Base-by-base conservation (phyloP, 2,329 filamentous ascomycete genomes). In the Fusarium falciforme region DNA sequence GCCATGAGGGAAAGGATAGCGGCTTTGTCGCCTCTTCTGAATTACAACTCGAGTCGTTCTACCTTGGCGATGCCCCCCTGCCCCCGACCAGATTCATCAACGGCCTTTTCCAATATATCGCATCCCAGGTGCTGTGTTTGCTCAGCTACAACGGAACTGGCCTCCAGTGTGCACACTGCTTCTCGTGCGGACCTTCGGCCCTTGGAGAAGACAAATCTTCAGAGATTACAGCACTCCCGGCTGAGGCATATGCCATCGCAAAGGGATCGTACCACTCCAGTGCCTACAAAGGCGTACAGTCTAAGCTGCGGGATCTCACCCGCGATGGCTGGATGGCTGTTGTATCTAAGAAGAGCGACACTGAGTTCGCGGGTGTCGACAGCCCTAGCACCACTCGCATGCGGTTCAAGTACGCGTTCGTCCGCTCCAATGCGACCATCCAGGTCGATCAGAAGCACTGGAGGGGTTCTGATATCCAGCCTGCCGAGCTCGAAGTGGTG, bases 81-180 rank as follows among this genome's bases (percentile, higher is more conserved):
- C 54, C 22, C 12, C 65, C 65, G 8, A 29, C 57, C 31, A 58
- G 61, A 31, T 49, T 55, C 4, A 49, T 65, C 20, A 61, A 35
- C 6, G 65, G 65, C 2, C 27, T 70, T 27, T 68, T 70, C 25
- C 68, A 38, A n/a, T 71, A 68, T 38, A 52, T 71, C n/a, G 25
- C 25, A n/a, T 52, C 61, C 14, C 25, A 55, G 44, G 27, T 49
- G 9, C 14, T 31, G 31, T 12, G 8, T 2, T 22, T 17, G 8
- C 44, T 11, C 25, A 17, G 27, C 7, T 54, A 10, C 29, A 16
- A 38, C 5, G 61, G 57, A 44, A 65, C 38, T 27, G 55, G 29
- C 12, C 35, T 71, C 12, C 31, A 42, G 8, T 49, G 31, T 7
- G 38, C 47, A 5, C n/a, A 64, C n/a, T 68, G 40, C 35, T 71